Conservation (phyloP, 2,329 filamentous ascomycete genomes). For the Alternaria dauci region DNA sequence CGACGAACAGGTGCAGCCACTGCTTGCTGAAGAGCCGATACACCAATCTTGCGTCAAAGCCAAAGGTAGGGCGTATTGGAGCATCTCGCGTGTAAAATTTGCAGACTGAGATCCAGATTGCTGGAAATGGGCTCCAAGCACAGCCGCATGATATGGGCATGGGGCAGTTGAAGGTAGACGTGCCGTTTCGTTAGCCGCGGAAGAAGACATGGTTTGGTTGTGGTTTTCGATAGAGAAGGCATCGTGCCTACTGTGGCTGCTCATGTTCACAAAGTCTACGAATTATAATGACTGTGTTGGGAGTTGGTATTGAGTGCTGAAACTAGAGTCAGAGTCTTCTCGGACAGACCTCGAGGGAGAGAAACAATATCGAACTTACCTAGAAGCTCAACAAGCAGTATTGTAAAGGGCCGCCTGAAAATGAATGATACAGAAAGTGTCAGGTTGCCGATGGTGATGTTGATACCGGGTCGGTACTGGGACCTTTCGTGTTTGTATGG, state of each 20-base stretch:
- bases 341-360: background rate
- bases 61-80: conserved; percentile 2
- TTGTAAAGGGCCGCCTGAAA: no score
- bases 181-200: background rate
- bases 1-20: conserved; percentile 12
- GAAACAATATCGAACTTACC: background rate
- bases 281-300: background rate
- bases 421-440: background rate
- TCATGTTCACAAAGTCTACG: background rate
- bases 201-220: background rate
- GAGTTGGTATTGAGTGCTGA: background rate
- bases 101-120: background rate
- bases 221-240: conserved; percentile 3
- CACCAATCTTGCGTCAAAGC: conserved; percentile 3
- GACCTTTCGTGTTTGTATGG: background rate
- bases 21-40: conserved; percentile 11
- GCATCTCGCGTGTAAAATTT: background rate
- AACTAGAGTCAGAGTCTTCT: background rate
- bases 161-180: background rate
- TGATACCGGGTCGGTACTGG: background rate
- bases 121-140: background rate
- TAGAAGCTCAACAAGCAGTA: background rate
- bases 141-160: conserved; percentile 10
- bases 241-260: background rate
- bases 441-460: background rate